These are phyloP conservation scores for Solanum sparsipilum DNA, from an alignment of 257 asterid genomes.

Conservation along the genomic window DNA sequence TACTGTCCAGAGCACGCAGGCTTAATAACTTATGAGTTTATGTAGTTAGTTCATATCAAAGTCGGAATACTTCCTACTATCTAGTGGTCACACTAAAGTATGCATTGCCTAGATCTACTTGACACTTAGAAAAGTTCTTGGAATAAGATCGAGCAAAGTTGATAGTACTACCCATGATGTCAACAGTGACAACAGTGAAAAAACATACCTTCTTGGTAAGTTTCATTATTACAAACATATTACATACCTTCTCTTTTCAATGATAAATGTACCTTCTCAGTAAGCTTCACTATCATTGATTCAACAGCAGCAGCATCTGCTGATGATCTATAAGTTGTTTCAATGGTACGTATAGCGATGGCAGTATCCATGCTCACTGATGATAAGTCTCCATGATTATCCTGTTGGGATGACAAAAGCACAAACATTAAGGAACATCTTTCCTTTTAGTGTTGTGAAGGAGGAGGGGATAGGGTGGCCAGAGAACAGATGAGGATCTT, in stretches of 20 bases:
- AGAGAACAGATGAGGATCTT: background rate
- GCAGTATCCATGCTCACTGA: conserved; percentile 99
- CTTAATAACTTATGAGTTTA: background rate
- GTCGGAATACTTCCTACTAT: background rate
- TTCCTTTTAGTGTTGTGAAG: background rate
- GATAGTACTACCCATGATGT: background rate
- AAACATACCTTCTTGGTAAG: conserved; percentile 64
- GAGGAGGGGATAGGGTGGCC: background rate
- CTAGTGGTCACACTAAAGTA: background rate
- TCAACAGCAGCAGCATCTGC: conserved; percentile 95
- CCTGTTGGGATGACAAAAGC: conserved; percentile 34
- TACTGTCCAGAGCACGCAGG: background rate
- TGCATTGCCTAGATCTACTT: background rate
- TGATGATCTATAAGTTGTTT: conserved; percentile 84
- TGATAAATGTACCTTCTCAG: conserved; percentile 54
- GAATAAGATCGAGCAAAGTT: background rate
- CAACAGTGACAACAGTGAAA: background rate
- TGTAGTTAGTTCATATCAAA: background rate
- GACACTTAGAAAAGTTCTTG: background rate
- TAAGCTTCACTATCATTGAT: conserved; percentile 64
- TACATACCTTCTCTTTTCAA: background rate
- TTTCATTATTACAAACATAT: conserved; percentile 29
- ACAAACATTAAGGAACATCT: background rate
- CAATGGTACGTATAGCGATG: conserved; percentile 96
- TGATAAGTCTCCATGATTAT: conserved; percentile 91